Conservation (phyloP, 2,329 filamentous ascomycete species). For the Teratosphaeria epicoccoides region DNA sequence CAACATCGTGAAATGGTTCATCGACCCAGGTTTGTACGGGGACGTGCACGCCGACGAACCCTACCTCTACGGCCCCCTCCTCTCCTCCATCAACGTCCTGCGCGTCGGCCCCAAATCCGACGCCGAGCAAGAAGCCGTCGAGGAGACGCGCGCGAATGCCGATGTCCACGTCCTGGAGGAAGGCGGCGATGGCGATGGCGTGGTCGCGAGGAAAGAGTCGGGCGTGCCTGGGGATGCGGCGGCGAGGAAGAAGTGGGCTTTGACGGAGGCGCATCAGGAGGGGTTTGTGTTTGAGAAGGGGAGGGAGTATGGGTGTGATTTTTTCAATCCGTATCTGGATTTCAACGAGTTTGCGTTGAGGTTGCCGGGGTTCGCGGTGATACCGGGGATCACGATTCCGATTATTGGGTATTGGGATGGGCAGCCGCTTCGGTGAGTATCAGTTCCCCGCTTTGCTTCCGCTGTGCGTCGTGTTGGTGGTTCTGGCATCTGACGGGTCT, state of each 20-base stretch:
- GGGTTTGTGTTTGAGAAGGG: slow-evolving; percentile 53
- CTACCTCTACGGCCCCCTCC: slow-evolving; percentile 71
- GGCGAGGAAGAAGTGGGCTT: slow-evolving; percentile 50
- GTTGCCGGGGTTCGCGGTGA: slow-evolving; percentile 47
- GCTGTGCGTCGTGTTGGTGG: background rate
- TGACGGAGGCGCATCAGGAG: slow-evolving; percentile 44
- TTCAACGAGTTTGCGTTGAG: slow-evolving; percentile 67
- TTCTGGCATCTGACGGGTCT: background rate
- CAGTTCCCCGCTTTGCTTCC: slow-evolving; percentile 4
- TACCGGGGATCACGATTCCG: slow-evolving; percentile 57
- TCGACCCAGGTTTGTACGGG: slow-evolving; percentile 83
- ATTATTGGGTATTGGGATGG: slow-evolving; percentile 75
- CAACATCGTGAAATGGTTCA: slow-evolving; percentile 76
- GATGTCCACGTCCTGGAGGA: slow-evolving; percentile 47
- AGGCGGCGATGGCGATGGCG: slow-evolving; percentile 37
- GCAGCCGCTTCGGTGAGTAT: slow-evolving; percentile 58
- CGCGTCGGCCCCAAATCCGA: slow-evolving; percentile 48
- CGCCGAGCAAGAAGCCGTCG: slow-evolving; percentile 21
- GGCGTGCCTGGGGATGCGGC: slow-evolving; percentile 31
- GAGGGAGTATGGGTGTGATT: slow-evolving; percentile 55
- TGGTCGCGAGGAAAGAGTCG: slow-evolving; percentile 29
- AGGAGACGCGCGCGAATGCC: slow-evolving; percentile 41
- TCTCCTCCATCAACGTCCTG: slow-evolving; percentile 70
- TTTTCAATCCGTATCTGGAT: slow-evolving; percentile 87
- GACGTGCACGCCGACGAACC: slow-evolving; percentile 81